These are phyloP conservation scores for Trichophyton rubrum DNA, from an alignment of 2,329 filamentous ascomycete species.

Conservation along the genomic window DNA sequence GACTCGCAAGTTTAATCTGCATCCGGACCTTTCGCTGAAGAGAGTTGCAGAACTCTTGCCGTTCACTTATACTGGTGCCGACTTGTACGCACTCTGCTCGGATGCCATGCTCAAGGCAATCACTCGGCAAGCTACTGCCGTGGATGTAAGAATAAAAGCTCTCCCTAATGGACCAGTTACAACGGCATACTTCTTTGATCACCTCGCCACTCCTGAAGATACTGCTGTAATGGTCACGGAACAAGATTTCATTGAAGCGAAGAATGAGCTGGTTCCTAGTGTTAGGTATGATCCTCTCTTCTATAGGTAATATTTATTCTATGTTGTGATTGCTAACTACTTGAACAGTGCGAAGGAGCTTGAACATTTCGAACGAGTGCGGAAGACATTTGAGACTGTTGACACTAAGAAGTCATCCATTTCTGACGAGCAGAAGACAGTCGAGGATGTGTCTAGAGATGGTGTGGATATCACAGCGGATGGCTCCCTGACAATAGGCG, in stretches of 20 bases:
- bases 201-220: conserved; percentile 70
- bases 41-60: conserved; percentile 66
- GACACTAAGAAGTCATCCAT: conserved; percentile 31
- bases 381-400: conserved; percentile 63
- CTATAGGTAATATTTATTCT: too few species aligned
- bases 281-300: conserved; percentile 42
- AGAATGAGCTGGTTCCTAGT: conserved; percentile 77
- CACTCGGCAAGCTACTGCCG: conserved; percentile 70
- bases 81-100: conserved; percentile 92
- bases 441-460: neutral
- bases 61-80: conserved; percentile 93
- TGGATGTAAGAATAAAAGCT: conserved; percentile 68
- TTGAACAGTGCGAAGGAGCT: conserved; percentile 67
- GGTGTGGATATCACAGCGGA: neutral
- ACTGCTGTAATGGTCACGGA: conserved; percentile 79
- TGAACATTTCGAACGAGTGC: conserved; percentile 75
- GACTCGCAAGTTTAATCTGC: conserved; percentile 84
- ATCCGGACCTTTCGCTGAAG: conserved; percentile 63
- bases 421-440: neutral
- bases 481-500: conserved; percentile 22
- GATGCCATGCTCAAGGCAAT: conserved; percentile 99
- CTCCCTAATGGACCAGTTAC: conserved; percentile 51
- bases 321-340: conserved; percentile 4
- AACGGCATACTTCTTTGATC: conserved; percentile 93
- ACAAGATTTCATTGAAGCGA: conserved; percentile 71